Evolutionary conservation across 257 asterid species (phyloP), one percentile per base, ranked within the genome.

Genomic region (Mentha longifolia): DNA sequence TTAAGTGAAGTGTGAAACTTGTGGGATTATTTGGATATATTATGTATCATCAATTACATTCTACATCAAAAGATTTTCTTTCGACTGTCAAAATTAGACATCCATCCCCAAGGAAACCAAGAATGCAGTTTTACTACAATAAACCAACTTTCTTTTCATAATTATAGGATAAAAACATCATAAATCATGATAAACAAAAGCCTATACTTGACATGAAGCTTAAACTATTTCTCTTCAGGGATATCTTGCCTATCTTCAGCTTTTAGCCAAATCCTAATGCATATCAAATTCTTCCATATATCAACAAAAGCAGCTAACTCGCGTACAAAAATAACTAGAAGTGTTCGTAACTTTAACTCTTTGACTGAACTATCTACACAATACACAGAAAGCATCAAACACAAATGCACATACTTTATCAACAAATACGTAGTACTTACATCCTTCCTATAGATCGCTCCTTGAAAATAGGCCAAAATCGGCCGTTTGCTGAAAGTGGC

Each of bases 361-460:
- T 70, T 20, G 12, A 43, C 12, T 4, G 49, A 19, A 51, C 58
- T 46, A 19, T 15, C 57, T 55, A 11, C 16, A n/a, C 46, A 16
- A 7, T 4, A 35, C 9, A 17, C 49, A 51, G 14, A 8, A 42
- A 77, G 73, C 67, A 31, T 22, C 2, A 67, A 42, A 37, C 30
- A 49, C 65, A 20, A 3, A 70, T 2, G 3, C 20, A 12, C 52
- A 12, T 15, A 20, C 54, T 67, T 43, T 13, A 46, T 65, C n/a
- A 22, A 37, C 12, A 54, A 47, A 17, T 60, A 46, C 9, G 3
- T 35, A 61, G 7, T 39, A 89, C 96, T 89, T 77, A 92, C 96
- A 67, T 85, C 96, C 84, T 89, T 92, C 74, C 97, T 54, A 51
- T 83, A 84, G 68, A 92, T 87, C 20, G 93, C 98, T 62, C 96